Evolutionary conservation across 345 rosid species (phyloP).

Genomic region (Corchorus olitorius): DNA sequence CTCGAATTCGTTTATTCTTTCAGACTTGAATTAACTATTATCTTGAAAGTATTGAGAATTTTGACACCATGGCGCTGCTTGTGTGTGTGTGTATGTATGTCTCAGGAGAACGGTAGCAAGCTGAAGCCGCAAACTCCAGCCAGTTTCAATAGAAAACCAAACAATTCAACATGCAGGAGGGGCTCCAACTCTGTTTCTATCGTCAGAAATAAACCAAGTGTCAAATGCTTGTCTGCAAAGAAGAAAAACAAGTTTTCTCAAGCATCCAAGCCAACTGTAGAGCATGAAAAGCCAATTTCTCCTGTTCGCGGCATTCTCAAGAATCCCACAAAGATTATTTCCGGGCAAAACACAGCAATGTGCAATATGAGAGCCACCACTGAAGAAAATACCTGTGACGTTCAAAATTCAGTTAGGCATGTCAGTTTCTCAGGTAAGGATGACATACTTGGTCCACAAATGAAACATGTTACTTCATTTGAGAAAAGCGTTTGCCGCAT

Average conservation of each 20-base stretch:
- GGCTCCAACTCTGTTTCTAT: conserved; percentile 24
- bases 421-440: conserved; percentile 47
- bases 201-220: conserved; percentile 23
- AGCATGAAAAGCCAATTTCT: conserved; percentile 27
- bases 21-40: background rate
- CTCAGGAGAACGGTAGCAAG: conserved; percentile 31
- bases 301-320: conserved; percentile 51
- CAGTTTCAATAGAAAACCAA: conserved; percentile 21
- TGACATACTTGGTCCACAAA: conserved; percentile 29
- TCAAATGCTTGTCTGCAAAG: conserved; percentile 25
- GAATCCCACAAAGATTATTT: conserved; percentile 31
- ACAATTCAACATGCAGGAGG: conserved; percentile 27
- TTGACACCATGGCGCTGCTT: conserved; percentile 8
- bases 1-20: background rate
- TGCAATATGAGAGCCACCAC: conserved; percentile 25
- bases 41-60: background rate
- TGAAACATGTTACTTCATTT: conserved; percentile 9
- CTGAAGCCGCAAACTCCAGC: conserved; percentile 36
- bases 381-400: conserved; percentile 27
- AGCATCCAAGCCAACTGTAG: conserved; percentile 27
- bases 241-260: conserved; percentile 28
- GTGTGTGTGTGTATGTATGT: conserved; percentile 16
- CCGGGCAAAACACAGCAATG: conserved; percentile 29
- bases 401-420: conserved; percentile 37
- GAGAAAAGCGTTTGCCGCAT: conserved; percentile 29